A percentile compares a stretch with the other conserved stretches of the same genome.
These are phyloP conservation scores for Teratosphaeria gauchensis DNA, from an alignment of 2,329 filamentous ascomycete species.

Conservation along the genomic window DNA sequence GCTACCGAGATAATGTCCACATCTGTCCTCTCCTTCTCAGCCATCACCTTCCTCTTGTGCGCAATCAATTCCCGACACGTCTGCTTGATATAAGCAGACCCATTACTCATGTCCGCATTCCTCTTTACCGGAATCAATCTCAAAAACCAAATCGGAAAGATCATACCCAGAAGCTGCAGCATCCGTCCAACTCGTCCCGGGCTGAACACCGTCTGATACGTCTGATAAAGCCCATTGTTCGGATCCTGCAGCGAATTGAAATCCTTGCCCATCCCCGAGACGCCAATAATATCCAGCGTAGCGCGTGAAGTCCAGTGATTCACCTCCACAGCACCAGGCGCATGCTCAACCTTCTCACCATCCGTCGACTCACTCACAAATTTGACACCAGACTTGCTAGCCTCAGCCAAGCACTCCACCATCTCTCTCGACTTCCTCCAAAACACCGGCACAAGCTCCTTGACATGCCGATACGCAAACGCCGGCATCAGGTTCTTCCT, in stretches of 20 bases:
- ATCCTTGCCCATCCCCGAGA: slow-evolving; percentile 48
- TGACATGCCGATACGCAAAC: slow-evolving; percentile 42
- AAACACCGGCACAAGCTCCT: slow-evolving; percentile 39
- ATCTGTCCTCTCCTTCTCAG: slow-evolving; percentile 36
- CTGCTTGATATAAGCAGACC: slow-evolving; percentile 50
- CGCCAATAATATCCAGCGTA: slow-evolving; percentile 50
- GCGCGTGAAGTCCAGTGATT: slow-evolving; percentile 40
- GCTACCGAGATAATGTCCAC: slow-evolving; percentile 75
- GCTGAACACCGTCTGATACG: slow-evolving; percentile 43
- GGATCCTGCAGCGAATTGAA: slow-evolving; percentile 44
- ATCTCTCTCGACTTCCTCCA: slow-evolving; percentile 40
- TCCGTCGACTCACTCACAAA: slow-evolving; percentile 2
- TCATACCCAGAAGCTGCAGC: slow-evolving; percentile 37
- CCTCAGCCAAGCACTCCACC: slow-evolving; percentile 21
- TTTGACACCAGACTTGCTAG: slow-evolving; percentile 21
- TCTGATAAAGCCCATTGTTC: slow-evolving; percentile 42
- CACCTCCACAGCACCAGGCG: slow-evolving; percentile 33
- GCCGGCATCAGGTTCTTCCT: slow-evolving; percentile 40
- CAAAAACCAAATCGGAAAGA: slow-evolving; percentile 56
- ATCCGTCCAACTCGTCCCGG: slow-evolving; percentile 42
- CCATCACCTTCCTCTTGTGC: slow-evolving; percentile 54
- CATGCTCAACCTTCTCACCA: slow-evolving; percentile 19
- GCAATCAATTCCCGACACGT: slow-evolving; percentile 60
- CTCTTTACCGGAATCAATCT: slow-evolving; percentile 56
- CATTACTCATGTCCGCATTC: slow-evolving; percentile 54